Percentiles rank a stretch among this genome's conserved stretches.
Evolutionary conservation across 306 rosid species (phyloP).

Genomic region (apple (Malus domestica)): DNA sequence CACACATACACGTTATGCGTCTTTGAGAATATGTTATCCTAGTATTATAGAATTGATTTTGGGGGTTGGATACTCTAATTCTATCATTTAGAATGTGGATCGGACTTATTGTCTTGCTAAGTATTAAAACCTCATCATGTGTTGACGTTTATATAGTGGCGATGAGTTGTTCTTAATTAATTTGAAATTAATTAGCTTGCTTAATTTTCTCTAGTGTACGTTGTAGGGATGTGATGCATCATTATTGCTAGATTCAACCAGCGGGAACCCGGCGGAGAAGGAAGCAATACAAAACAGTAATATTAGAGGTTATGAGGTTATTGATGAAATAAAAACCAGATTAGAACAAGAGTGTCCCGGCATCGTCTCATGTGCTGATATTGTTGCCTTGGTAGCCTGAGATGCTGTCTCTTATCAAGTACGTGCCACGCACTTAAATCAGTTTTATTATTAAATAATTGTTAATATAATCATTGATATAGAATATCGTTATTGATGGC

Average conservation of each 20-base stretch:
- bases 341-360: conserved; percentile 17
- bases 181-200: background rate
- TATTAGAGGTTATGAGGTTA: conserved; percentile 24
- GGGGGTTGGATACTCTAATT: no score
- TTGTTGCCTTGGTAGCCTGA: conserved; percentile 28
- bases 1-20: no score
- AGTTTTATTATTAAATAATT: background rate
- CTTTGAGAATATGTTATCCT: no score
- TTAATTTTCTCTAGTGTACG: background rate
- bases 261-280: conserved; percentile 19
- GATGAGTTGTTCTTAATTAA: background rate
- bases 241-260: conserved; percentile 17
- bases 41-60: no score
- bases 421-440: background rate
- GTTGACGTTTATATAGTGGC: background rate
- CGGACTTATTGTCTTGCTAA: no score
- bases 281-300: conserved; percentile 22
- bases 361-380: conserved; percentile 35
- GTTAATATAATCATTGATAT: background rate
- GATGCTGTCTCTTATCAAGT: conserved; percentile 34
- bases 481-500: background rate
- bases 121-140: no score
- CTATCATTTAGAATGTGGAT: no score
- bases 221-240: conserved; percentile 40
- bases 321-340: conserved; percentile 29